These are phyloP conservation scores for Lepidopterella palustris DNA, from an alignment of 495 filamentous ascomycete species.

Conservation along the genomic window DNA sequence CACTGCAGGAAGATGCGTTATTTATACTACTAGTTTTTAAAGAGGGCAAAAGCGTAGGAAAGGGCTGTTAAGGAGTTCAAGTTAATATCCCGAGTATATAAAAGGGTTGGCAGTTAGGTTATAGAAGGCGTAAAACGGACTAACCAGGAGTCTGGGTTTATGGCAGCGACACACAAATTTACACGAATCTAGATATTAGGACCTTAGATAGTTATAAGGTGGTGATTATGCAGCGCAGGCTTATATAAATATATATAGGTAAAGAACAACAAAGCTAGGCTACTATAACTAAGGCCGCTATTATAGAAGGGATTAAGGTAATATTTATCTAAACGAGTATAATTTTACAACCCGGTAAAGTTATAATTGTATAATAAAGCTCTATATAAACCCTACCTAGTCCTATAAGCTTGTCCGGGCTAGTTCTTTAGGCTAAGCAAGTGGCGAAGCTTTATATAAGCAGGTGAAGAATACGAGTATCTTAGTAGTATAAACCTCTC, in stretches of 20 bases:
- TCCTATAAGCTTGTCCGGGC: not conserved
- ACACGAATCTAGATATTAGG: not conserved
- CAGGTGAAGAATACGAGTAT: not conserved
- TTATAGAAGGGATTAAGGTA: not conserved
- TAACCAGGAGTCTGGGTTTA: not conserved
- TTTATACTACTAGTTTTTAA: not conserved
- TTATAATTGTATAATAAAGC: not conserved
- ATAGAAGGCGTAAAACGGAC: not conserved
- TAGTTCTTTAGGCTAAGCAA: conserved; percentile 1
- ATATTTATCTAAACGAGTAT: conserved; percentile 1
- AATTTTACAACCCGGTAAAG: not conserved
- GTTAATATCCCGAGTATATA: not conserved
- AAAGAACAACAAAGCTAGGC: not conserved
- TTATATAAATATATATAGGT: not conserved
- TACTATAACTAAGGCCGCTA: not conserved
- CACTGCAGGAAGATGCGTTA: not conserved
- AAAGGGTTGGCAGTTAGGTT: not conserved
- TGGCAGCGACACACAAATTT: not conserved
- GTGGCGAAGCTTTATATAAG: not conserved
- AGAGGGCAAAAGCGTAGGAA: not conserved
- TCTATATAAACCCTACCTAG: not conserved
- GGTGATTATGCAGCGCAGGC: not conserved
- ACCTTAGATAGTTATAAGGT: not conserved
- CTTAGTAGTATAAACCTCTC: not conserved
- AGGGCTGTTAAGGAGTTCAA: not conserved